Base-by-base conservation (phyloP, 2,329 filamentous ascomycete genomes). In the Myriosclerotinia curreyana region DNA sequence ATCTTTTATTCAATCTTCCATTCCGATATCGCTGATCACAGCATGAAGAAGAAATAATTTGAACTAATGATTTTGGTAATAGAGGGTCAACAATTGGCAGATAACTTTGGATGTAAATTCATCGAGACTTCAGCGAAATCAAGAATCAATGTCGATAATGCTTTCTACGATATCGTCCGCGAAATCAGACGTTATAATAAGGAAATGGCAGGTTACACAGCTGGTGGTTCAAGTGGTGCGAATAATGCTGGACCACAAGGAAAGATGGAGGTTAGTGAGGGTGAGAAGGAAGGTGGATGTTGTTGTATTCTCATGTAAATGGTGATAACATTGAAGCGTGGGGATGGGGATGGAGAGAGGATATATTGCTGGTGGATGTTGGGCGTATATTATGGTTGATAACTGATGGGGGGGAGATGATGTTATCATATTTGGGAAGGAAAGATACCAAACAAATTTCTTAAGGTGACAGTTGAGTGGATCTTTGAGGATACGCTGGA, bases 121-220 rank as follows among this genome's bases (percentile, higher is more conserved):
- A 96, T 98, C 80, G 95, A 99, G 82, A 98, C 95, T 15, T 99
- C 95, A 50, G 95, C 95, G 71, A 99, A 98, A 81, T 96, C 93
- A 68, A 89, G 94, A 77, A 96, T 95, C 82, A 97, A 98, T 76
- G 95, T 99, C 74, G 95, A 99, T 79, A 93, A 96, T 79, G 92
- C 94, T 63, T 99, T 99, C 81, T 98, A 94, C 84, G 93, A 98
- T 76, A 93, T 98, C 72, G 95, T 99, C 65, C 90, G 95, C 76
- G 95, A 98, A 77, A 99, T 99, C 75, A 87, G 95, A 79, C 90
- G 92, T 79, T 98, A 96, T 81, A 98, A 99, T 86, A 94, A 95
- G 77, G 94, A 98, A 76, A 96, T 97, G 88, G 92, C 93, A 66
- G 91, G 91, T 66, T 91, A 96, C 78, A 87, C 88, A 52, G 86